A percentile compares a stretch with the other conserved stretches of the same genome.
Evolutionary conservation across 768 basidiomycete genomes (phyloP).

Genomic region (Tylopilus felleus): DNA sequence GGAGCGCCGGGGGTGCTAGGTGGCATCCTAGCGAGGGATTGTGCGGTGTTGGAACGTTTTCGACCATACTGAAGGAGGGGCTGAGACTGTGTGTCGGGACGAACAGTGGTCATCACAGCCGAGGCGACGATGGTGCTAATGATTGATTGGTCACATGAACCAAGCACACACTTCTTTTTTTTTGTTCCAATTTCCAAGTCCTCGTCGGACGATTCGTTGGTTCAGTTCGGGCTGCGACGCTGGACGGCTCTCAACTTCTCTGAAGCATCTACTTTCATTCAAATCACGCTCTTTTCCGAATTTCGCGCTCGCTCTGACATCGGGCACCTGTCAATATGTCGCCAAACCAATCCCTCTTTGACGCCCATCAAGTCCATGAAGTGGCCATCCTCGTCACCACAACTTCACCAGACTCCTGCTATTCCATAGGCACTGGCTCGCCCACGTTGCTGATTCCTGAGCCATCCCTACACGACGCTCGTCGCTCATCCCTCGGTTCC

Average conservation of each 20-base stretch:
- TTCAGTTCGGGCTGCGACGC: conserved; percentile 7
- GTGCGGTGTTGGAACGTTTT: conserved; percentile 71
- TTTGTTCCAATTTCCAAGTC: not conserved
- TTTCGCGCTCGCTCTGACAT: not conserved
- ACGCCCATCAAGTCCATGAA: conserved; percentile 18
- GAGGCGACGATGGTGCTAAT: not conserved
- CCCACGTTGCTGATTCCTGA: conserved; percentile 11
- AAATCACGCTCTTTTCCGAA: conserved; percentile 19
- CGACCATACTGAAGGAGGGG: conserved; percentile 48
- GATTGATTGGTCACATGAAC: not conserved
- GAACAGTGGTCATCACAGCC: conserved; percentile 50
- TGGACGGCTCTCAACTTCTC: conserved; percentile 13
- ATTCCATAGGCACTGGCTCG: conserved; percentile 13
- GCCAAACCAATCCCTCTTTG: conserved; percentile 3
- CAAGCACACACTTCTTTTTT: not conserved
- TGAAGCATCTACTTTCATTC: conserved; percentile 17
- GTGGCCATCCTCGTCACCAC: conserved; percentile 9
- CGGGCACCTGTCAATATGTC: conserved; percentile 10
- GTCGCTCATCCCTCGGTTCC: conserved; percentile 15
- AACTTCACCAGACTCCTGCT: conserved; percentile 15
- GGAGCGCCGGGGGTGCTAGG: conserved; percentile 33
- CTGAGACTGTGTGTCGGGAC: conserved; percentile 56
- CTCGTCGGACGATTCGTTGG: not conserved
- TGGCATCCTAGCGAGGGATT: conserved; percentile 55
- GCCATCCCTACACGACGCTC: conserved; percentile 8